Base-by-base conservation (phyloP, 768 basidiomycete species). In the Chalciporus sphaerocephalus region DNA sequence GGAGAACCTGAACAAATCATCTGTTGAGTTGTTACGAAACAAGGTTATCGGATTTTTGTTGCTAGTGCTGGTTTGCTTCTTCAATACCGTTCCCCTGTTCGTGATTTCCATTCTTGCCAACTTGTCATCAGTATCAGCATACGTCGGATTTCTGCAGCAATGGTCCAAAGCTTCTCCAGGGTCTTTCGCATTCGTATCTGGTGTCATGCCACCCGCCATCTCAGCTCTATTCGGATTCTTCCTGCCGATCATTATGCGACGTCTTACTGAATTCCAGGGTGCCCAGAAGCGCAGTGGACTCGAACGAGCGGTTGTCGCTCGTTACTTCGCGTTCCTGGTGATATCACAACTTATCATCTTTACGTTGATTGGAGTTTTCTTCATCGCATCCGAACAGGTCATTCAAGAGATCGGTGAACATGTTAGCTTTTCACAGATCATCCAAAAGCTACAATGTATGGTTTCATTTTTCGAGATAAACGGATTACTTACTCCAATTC, bases 301-400 rank as follows among this genome's bases (percentile, higher is more conserved):
- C 42, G 94, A 98, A 57, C 86, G 96, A 25, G 84, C 86, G 28
- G 94, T 98, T 48, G 76, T 94, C 30, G 91, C 91, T 16, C 83
- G 92, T 39, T 98, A 97, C 68, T 98, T 85, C 60, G 75, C 87
- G 1, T 98, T 99, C 77, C 74, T 98, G 66, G 83, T 98, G 47
- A 85, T 96, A 67, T 90, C 87, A 40, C 93, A 97, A 62, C 69
- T 99, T 57, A 74, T 99, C 51, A 83, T 98, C 67, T 99, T 98
- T 74, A 95, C 91, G 13, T 67, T 95, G 47, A 83, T 97, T 50
- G 89, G 91, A 54, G 93, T 94, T 38, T 74, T 84, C 46, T 93
- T 92, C 71, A 83, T 67, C 35, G 46, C 69, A 6, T 34, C 63
- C 5, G 63, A 70, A 48, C 55, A 75, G 38, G 69, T 82, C 38